Evolutionary conservation across 805 yeast species (phyloP).

Genomic region (Cyberlindnera americana): DNA sequence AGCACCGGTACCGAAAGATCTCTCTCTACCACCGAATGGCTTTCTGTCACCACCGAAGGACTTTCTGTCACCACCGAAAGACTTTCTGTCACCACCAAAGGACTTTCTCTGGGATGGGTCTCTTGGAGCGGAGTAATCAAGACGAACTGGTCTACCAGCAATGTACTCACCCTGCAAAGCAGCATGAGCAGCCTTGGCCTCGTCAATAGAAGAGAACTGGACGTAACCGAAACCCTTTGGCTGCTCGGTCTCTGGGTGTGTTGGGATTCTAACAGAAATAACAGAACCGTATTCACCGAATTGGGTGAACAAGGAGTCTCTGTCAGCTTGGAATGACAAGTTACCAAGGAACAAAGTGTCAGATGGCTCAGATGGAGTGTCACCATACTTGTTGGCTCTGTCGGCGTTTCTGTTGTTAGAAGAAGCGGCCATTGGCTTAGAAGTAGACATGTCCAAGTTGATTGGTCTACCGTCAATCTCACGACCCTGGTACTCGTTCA

Average conservation of each 20-base stretch:
- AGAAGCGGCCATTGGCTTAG: constrained; percentile 63
- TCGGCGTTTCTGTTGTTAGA: constrained; percentile 52
- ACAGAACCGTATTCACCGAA: constrained; percentile 81
- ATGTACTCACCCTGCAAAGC: constrained; percentile 86
- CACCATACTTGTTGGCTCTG: constrained; percentile 90
- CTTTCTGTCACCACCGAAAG: constrained; percentile 39
- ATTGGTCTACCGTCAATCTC: constrained; percentile 97
- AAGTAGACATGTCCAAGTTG: constrained; percentile 86
- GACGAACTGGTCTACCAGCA: constrained; percentile 90
- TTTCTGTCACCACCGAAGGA: constrained; percentile 33
- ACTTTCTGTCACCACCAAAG: constrained; percentile 33
- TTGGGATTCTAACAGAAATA: constrained; percentile 89
- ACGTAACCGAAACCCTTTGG: constrained; percentile 99
- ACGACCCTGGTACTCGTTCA: constrained; percentile 80
- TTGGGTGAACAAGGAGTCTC: constrained; percentile 68
- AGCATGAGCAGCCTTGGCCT: constrained; percentile 84
- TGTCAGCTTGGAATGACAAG: constrained; percentile 84
- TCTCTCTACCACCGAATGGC: constrained; percentile 40
- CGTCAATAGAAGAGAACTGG: constrained; percentile 82
- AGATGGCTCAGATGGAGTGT: constrained; percentile 85
- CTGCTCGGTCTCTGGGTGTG: constrained; percentile 98
- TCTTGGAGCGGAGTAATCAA: constrained; percentile 92
- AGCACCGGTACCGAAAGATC: constrained; percentile 54
- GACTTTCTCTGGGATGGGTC: constrained; percentile 40
- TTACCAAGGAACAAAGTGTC: constrained; percentile 96